Evolutionary conservation across 257 asterid species (phyloP), one percentile per base, ranked within the genome.

Genomic region (Euphrasia confusa): DNA sequence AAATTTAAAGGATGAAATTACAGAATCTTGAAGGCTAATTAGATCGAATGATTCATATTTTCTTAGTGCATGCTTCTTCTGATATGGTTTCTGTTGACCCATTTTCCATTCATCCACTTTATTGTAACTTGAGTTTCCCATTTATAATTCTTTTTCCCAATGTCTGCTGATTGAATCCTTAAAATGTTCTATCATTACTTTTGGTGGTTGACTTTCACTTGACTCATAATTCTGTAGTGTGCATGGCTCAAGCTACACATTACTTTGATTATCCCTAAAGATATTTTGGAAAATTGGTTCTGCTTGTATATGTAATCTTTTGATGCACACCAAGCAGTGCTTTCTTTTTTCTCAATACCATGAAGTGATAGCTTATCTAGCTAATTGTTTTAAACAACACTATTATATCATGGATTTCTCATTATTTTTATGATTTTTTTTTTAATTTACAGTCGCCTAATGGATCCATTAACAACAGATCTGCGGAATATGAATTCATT

Each of bases 401-500:
- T 42, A 54, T 35, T 33, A 37, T 58, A 24, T 68, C 59, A 59
- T 50, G 37, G n/a, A 28, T 65, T 42, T 54, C 59, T 60, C 15
- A 40, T 63, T 42, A 21, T 30, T n/a, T 30, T 50, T 59, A 14
- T 11, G 4, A 64, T 44, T 58, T 17, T 39, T 24, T 57, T 61
- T 57, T 61, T 14, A 39, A 67, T 45, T 70, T 77, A 26, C 91
- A 93, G 99, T 74, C 99, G 99, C 66, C 74, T 89, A 85, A 77
- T 83, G 77, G 99, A 93, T 74, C 88, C 88, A 56, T 70, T 89
- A 64, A 93, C 99, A 57, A 82, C 90, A 68, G 96, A 93, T 79
- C 75, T 93, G 77, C 94, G 97, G 63, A 85, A 85, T 82, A 73
- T 93, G 85, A 93, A 93, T 78, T 67, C 80, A 47, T 83, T 93